Base-by-base conservation (phyloP, 345 rosid genomes). In the Arabis hirsuta region DNA sequence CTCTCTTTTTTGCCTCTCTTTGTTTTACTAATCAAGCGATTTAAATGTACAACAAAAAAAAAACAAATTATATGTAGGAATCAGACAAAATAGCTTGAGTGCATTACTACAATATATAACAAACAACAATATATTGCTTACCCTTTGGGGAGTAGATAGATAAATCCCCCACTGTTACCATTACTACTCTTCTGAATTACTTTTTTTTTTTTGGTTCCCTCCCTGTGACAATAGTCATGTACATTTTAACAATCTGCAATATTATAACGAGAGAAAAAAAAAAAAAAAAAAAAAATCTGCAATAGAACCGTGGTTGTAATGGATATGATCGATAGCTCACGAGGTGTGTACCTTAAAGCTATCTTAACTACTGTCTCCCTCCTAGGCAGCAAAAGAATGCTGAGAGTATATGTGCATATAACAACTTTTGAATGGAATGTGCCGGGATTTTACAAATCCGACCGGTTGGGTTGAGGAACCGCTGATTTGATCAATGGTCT, bases 401-500 rank as follows among this genome's bases (percentile, higher is more conserved):
- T 50, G 84, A 84, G 61, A 69, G 79, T 79, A 61, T 86, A 82
- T 88, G 94, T 88, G 89, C 41, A 36, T 36, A 36, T 36, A 36
- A 8, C 41, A 36, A 8, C 41, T 36, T 36, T 7, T 0, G 10
- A 36, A 36, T 8, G 9, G 39, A 36, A 36, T 36, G 39, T 81
- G 41, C 81, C 12, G 62, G 79, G 81, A 42, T 70, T 44, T 82
- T 56, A 82, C 84, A 86, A 55, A 77, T 83, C 90, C 13, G 83
- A 62, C 22, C 71, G 87, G 71, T 85, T 83, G 39, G 88, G 73
- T 71, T 78, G 89, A 63, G 96, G 83, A 5, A 82, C 80, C 4
- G 84, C 83, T 60, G 86, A 63, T 79, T 85, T 92, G 55, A 85
- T 90, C 89, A 96, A 80, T 13, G 85, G 80, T 81, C 71, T 88